phyloP scores from a whole-genome alignment of 2,329 filamentous ascomycete genomes.

The Pleurostoma richardsiae region DNA sequence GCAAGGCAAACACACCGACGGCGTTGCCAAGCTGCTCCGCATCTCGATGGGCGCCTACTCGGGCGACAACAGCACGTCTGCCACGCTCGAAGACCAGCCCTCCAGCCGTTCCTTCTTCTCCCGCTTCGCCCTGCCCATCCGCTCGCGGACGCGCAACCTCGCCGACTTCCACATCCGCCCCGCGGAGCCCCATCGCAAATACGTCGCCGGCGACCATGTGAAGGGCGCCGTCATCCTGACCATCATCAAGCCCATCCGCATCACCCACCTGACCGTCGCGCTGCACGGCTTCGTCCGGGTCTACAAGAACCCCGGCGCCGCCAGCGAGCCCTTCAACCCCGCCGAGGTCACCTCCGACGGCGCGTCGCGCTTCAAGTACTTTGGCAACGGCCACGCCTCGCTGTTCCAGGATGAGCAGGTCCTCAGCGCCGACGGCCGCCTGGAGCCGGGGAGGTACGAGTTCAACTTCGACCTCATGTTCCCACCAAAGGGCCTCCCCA shows the following conservation, averaged over 20 bases:
- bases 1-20: constrained; percentile 6
- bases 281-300: constrained; percentile 77
- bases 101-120: constrained; percentile 44
- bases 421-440: constrained; percentile 70
- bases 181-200: constrained; percentile 73
- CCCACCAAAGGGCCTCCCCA: constrained; percentile 52
- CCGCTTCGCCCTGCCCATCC: constrained; percentile 45
- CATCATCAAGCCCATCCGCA: constrained; percentile 67
- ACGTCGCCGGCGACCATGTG: constrained; percentile 69
- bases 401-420: constrained; percentile 80
- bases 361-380: constrained; percentile 46
- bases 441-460: constrained; percentile 71
- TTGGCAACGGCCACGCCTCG: constrained; percentile 73
- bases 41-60: constrained; percentile 34
- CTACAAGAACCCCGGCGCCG: constrained; percentile 62
- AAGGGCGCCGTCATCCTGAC: constrained; percentile 68
- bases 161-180: constrained; percentile 75
- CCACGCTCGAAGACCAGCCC: constrained; percentile 31
- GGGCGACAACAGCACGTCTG: constrained; percentile 30
- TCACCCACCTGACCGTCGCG: constrained; percentile 75
- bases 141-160: constrained; percentile 55
- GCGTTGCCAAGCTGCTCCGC: constrained; percentile 3
- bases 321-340: constrained; percentile 40
- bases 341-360: constrained; percentile 29
- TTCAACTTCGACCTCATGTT: constrained; percentile 52